Conservation (phyloP, 2,329 filamentous ascomycete species). For the Pezicula carpinea region DNA sequence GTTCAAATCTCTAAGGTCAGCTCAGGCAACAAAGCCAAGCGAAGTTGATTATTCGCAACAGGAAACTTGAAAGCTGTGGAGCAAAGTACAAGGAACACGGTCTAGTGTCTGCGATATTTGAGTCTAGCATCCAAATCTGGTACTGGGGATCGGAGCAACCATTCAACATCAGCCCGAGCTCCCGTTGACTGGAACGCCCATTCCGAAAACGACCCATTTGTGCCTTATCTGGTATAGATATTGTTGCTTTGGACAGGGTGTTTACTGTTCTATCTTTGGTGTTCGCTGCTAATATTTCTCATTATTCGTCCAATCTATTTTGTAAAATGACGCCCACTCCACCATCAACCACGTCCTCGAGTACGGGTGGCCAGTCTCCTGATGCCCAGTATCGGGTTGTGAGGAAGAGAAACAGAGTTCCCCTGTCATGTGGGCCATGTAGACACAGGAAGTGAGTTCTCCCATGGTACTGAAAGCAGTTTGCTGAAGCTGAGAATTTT, state of each 20-base stretch:
- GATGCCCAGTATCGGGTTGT: constrained; percentile 85
- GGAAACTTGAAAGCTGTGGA: too few species aligned
- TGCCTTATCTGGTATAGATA: constrained; percentile 7
- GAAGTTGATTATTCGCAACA: too few species aligned
- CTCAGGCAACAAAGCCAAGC: too few species aligned
- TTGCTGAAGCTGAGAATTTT: constrained; percentile 10
- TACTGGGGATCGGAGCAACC: too few species aligned
- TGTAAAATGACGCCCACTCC: constrained; percentile 67
- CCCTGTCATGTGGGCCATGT: constrained; percentile 87
- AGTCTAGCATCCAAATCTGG: too few species aligned
- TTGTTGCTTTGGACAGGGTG: background rate
- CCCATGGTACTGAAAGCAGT: constrained; percentile 6
- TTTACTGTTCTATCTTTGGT: constrained; percentile 1
- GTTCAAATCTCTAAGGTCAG: too few species aligned
- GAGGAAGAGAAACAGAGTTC: constrained; percentile 86
- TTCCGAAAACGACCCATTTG: constrained; percentile 12
- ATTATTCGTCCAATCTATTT: constrained; percentile 8
- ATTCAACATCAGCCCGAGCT: constrained; percentile 13
- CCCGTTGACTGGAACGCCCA: constrained; percentile 17
- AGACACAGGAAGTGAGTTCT: constrained; percentile 76
- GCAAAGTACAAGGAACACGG: too few species aligned
- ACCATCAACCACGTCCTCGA: constrained; percentile 72
- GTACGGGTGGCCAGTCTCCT: constrained; percentile 69
- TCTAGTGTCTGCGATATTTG: too few species aligned
- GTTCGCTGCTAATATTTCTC: background rate